Base-by-base conservation (phyloP, 1,284 basidiomycete genomes). In the Pholiota adiposa region DNA sequence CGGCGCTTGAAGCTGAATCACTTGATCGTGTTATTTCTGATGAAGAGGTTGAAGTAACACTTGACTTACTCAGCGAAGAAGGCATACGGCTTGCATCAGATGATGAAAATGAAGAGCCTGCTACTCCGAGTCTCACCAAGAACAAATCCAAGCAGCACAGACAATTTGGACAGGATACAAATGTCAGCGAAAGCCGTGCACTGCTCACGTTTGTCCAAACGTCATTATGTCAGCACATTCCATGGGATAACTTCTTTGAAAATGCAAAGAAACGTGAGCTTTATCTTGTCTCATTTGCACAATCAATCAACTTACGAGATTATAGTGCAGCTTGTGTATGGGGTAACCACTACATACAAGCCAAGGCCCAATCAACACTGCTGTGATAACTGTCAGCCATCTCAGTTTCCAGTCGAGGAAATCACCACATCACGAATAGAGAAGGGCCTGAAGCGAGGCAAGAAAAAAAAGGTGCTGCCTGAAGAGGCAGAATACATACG, bases 171-270 rank as follows among this genome's bases (percentile, higher is more conserved):
- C 19, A 48, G 23, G 44, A 48, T 12, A 21, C 44, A 2, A 48
- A 48, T 25, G 23, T 25, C 19, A 7, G 23, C 8, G 44, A 48
- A 25, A 27, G 18, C 2, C 1, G 23, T 8, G 44, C 4, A 48
- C 21, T 48, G 8, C 19, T 25, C 2, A 12, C 19, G 12, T 48
- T 23, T 40, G 19, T 55, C 2, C n/a, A 11, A 12, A 43, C 36
- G 36, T 3, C 23, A 53, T 23, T 16, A 11, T 59, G 58, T 48
- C 40, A 53, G 5, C 41, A 53, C 19, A 16, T 16, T 2, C 38
- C 48, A 41, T 59, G 58, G 58, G 31, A 59, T 34, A 25, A 46
- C 12, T 59, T 59, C 44, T 59, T 59, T 49, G 12, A 54, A 16
- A 59, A 59, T 40, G 9, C 4, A 3, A 29, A 16, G 19, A 60